phyloP scores from a whole-genome alignment of 305 asterid species.

The Euphrasia arctica region DNA sequence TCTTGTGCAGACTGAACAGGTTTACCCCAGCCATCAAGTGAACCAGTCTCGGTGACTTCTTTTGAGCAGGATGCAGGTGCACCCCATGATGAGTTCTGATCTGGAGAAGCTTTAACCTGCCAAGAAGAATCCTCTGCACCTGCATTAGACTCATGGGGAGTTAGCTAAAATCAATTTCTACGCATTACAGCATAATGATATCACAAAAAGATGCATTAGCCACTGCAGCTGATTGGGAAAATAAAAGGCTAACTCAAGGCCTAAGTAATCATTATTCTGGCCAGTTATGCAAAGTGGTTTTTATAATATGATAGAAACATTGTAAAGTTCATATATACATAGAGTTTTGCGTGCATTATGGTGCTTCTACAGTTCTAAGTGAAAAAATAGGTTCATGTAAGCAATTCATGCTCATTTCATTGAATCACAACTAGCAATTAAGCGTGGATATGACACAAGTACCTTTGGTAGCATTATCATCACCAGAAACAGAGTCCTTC shows the following conservation, averaged over 20 bases:
- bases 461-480: slow-evolving; percentile 54
- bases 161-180: slow-evolving; percentile 11
- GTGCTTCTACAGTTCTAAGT: slow-evolving; percentile 5
- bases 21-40: slow-evolving; percentile 61
- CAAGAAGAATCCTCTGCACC: slow-evolving; percentile 57
- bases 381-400: slow-evolving; percentile 9
- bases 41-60: slow-evolving; percentile 29
- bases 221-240: background rate
- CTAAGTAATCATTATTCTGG: slow-evolving; percentile 13
- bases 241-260: slow-evolving; percentile 19
- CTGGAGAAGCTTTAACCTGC: slow-evolving; percentile 45
- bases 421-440: slow-evolving; percentile 11
- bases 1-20: slow-evolving; percentile 37
- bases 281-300: slow-evolving; percentile 18
- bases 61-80: slow-evolving; percentile 45
- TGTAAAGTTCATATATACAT: background rate
- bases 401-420: slow-evolving; percentile 10
- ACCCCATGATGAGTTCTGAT: slow-evolving; percentile 67
- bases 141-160: slow-evolving; percentile 19
- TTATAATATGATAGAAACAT: slow-evolving; percentile 4
- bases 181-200: slow-evolving; percentile 7
- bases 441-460: slow-evolving; percentile 17
- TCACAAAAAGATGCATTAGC: slow-evolving; percentile 15
- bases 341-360: slow-evolving; percentile 1
- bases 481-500: slow-evolving; percentile 43